Percentiles rank a stretch among this genome's conserved stretches.
These are phyloP conservation scores for Boletus sp. DNA, from an alignment of 768 basidiomycete genomes.

Conservation along the genomic window DNA sequence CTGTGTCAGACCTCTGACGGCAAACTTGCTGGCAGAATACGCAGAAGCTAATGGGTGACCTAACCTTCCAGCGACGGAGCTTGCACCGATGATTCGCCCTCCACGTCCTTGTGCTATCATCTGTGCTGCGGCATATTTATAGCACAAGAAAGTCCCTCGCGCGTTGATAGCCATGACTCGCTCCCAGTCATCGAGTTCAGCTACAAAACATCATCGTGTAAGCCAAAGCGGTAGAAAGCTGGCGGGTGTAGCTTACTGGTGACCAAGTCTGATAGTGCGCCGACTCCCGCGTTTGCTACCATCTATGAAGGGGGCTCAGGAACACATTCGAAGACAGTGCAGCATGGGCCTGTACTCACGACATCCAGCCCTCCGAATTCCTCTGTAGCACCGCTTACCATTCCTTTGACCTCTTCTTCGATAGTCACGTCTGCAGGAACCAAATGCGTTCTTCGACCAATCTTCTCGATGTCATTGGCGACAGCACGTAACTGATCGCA, in stretches of 20 bases:
- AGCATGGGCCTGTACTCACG: slow-evolving; percentile 15
- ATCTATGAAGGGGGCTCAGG: neutral
- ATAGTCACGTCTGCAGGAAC: slow-evolving; percentile 40
- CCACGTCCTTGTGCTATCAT: neutral
- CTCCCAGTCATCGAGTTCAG: neutral
- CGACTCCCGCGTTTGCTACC: slow-evolving; percentile 13
- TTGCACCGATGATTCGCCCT: neutral
- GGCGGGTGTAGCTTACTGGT: neutral
- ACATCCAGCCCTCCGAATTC: slow-evolving; percentile 4
- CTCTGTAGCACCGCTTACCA: neutral
- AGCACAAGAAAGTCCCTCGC: neutral
- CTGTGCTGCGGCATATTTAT: neutral
- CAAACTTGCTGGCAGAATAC: neutral
- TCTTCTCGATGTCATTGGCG: slow-evolving; percentile 27
- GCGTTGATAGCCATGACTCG: neutral
- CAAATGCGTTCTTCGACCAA: slow-evolving; percentile 26
- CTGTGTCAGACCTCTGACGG: neutral
- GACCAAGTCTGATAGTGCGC: neutral
- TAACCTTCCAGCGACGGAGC: neutral
- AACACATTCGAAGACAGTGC: neutral
- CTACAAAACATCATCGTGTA: neutral
- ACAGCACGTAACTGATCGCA: slow-evolving; percentile 28
- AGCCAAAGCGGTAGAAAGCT: neutral
- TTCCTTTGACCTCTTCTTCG: slow-evolving; percentile 2
- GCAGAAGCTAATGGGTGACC: neutral